These are phyloP conservation scores for Phytophthora agathidicida DNA, from an alignment of 352 stramenopile genomes.

Conservation along the genomic window DNA sequence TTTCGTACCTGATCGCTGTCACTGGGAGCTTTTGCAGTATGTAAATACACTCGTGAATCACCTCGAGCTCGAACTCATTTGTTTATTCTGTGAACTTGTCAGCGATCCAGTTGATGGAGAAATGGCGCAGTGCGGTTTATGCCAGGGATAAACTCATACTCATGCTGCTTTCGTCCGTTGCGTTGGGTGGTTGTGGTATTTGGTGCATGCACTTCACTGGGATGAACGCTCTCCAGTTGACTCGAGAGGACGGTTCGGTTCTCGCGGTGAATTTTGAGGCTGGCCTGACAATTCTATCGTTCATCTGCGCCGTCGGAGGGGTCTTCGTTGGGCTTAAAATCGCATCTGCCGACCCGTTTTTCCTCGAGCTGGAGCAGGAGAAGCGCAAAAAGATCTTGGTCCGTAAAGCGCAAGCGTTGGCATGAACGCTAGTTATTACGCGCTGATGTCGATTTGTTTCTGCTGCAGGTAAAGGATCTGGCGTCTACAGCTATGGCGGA, in stretches of 20 bases:
- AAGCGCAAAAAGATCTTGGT: slow-evolving; percentile 55
- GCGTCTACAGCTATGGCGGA: slow-evolving; percentile 47
- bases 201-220: slow-evolving; percentile 82
- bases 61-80: no score
- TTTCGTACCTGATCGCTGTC: slow-evolving; percentile 61
- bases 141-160: slow-evolving; percentile 42
- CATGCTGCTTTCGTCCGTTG: slow-evolving; percentile 44
- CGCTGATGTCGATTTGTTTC: neutral
- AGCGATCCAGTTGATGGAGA: slow-evolving; percentile 80
- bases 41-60: no score
- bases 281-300: slow-evolving; percentile 57
- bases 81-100: neutral
- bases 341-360: slow-evolving; percentile 65
- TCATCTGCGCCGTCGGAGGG: slow-evolving; percentile 56
- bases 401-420: neutral
- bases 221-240: slow-evolving; percentile 59
- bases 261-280: slow-evolving; percentile 60
- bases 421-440: slow-evolving; percentile 4
- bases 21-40: slow-evolving; percentile 67
- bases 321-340: slow-evolving; percentile 65
- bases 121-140: slow-evolving; percentile 57
- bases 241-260: slow-evolving; percentile 35
- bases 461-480: slow-evolving; percentile 42
- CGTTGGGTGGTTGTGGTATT: slow-evolving; percentile 67
- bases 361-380: slow-evolving; percentile 61